These are phyloP conservation scores for Roridomyces roridus DNA, from an alignment of 768 basidiomycete genomes.

Conservation along the genomic window DNA sequence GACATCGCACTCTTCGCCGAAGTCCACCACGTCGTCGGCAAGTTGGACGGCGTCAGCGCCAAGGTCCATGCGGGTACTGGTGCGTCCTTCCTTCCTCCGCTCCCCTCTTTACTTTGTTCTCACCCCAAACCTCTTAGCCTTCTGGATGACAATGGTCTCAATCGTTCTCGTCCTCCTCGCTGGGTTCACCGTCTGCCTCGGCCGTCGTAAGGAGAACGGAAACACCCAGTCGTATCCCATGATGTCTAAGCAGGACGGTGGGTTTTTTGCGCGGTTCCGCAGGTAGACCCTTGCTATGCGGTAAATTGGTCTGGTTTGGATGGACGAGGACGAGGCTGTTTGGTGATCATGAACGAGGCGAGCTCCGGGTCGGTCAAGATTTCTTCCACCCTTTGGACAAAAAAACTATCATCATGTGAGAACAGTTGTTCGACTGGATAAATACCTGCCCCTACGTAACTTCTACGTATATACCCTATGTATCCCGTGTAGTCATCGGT, in stretches of 20 bases:
- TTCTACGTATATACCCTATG: no score
- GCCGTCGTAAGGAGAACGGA: slow-evolving; percentile 19
- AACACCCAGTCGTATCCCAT: slow-evolving; percentile 17
- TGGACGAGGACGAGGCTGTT: no score
- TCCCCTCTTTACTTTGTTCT: background rate
- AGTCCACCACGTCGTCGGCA: slow-evolving; percentile 20
- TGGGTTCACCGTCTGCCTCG: slow-evolving; percentile 18
- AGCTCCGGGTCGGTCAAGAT: no score
- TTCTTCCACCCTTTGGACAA: no score
- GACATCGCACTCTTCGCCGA: slow-evolving; percentile 24
- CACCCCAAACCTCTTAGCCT: slow-evolving; percentile 3
- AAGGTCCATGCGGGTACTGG: slow-evolving; percentile 16
- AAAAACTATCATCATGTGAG: no score
- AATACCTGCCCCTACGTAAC: no score
- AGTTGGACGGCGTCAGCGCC: slow-evolving; percentile 2
- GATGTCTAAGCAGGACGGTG: slow-evolving; percentile 13
- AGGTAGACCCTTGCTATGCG: no score
- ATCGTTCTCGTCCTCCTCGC: slow-evolving; percentile 21
- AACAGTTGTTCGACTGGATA: no score
- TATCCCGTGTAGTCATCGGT: no score
- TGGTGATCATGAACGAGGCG: no score
- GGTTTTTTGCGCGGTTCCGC: slow-evolving; percentile 24
- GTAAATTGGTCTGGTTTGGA: no score
- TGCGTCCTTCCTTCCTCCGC: background rate
- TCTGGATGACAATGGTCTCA: slow-evolving; percentile 26